Evolutionary conservation across 352 stramenopile genomes (phyloP).

Genomic region (Globisporangium acanthophoron): DNA sequence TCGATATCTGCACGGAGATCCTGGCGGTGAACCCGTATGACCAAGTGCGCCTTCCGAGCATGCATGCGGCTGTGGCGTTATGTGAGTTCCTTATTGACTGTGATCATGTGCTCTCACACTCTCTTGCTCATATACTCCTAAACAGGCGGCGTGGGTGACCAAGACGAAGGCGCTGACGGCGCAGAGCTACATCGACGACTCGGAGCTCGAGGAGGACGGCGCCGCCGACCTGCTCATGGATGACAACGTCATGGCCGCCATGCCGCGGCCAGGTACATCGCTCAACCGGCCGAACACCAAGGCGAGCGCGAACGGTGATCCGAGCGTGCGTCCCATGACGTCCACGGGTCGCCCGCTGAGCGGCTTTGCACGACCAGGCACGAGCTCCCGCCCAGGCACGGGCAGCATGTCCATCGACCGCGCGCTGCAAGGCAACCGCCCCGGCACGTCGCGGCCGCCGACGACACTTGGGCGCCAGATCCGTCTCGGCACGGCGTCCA

Average conservation of each 20-base stretch:
- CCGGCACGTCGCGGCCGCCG: conserved; percentile 77
- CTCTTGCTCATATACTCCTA: neutral
- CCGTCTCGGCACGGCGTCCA: conserved; percentile 88
- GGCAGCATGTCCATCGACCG: conserved; percentile 73
- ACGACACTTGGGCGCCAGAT: conserved; percentile 89
- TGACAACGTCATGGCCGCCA: conserved; percentile 87
- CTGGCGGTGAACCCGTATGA: conserved; percentile 85
- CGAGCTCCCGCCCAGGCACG: conserved; percentile 57
- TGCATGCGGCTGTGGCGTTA: neutral
- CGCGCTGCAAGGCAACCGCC: conserved; percentile 64
- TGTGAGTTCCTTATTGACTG: neutral
- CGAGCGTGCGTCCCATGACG: conserved; percentile 83
- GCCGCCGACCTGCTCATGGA: conserved; percentile 90
- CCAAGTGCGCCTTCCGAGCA: conserved; percentile 23
- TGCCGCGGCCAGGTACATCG: conserved; percentile 86
- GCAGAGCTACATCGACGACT: conserved; percentile 91
- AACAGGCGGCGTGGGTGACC: conserved; percentile 83
- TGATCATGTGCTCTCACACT: neutral
- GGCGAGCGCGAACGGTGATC: conserved; percentile 33
- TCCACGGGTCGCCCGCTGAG: conserved; percentile 77
- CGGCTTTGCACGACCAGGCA: conserved; percentile 84
- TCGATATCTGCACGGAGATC: conserved; percentile 81
- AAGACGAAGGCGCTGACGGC: conserved; percentile 88
- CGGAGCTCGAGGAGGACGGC: conserved; percentile 89
- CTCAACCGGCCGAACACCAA: conserved; percentile 80